Evolutionary conservation across 139 green algal species (phyloP), one percentile per base, ranked within the genome.

Genomic region (Micractinium sp.): DNA sequence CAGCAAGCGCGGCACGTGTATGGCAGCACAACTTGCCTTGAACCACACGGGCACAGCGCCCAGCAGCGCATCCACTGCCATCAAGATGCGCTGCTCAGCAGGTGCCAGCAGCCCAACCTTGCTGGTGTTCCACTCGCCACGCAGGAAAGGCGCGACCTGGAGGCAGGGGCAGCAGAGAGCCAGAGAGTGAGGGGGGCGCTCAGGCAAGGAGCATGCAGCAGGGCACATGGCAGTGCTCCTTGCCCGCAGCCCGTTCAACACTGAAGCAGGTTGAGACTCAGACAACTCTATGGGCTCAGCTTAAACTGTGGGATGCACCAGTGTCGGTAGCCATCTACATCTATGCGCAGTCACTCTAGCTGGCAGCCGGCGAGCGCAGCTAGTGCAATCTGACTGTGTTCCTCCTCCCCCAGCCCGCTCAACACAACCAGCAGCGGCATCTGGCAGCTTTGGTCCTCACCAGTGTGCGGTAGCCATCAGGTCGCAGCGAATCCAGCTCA

Each of bases 391-490:
- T n/a, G n/a, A n/a, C n/a, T n/a, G 9, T 56, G 47, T 9, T 56
- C 47, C 47, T 56, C 9, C 47, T 16, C 76, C 1, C 25, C 33
- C 35, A n/a, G 76, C 76, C 66, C 23, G 7, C 14, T n/a, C 25
- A 73, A 73, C 3, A 73, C 66, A 73, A 5, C 3, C 66, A 19
- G 14, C 66, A 73, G 66, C 2, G 7, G 66, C 5, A 61, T 33
- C 33, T 20, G 14, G 3, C 22, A 20, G 71, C 67, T 56, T 56
- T 56, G 47, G 47, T 56, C 19, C 83, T 35, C 39, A 87, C 83
- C 83, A 97, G 74, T 47, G 86, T 66, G 53, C 86, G 87, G 90
- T 96, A 97, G 35, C 96, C 96, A 84, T 97, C 93, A 27, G 91
- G 85, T 4, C 95, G 90, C 12, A 82, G 84, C 0, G 78, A 35